Evolutionary conservation across 2,329 filamentous ascomycete species (phyloP).

Genomic region (Fusarium setosum): DNA sequence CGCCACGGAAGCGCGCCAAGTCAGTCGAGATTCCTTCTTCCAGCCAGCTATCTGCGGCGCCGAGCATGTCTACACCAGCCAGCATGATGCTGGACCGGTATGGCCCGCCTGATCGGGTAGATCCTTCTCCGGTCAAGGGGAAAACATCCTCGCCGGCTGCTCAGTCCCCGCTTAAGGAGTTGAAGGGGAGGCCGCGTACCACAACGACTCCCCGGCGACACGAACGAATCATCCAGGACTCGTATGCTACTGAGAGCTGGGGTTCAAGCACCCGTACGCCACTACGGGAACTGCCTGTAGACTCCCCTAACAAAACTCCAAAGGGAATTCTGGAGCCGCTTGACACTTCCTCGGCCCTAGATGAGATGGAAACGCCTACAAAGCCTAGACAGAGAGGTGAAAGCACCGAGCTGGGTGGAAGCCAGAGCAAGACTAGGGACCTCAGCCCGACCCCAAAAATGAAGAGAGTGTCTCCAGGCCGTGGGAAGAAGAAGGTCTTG

Average conservation of each 20-base stretch:
- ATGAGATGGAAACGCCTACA: constrained; percentile 40
- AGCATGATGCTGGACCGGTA: constrained; percentile 55
- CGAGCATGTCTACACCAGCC: constrained; percentile 53
- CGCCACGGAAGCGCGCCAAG: constrained; percentile 48
- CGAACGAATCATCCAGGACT: constrained; percentile 58
- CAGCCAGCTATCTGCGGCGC: constrained; percentile 49
- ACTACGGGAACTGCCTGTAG: constrained; percentile 23
- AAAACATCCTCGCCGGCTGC: constrained; percentile 44
- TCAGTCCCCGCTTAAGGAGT: constrained; percentile 34
- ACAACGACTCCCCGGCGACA: constrained; percentile 28
- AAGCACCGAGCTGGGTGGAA: constrained; percentile 37
- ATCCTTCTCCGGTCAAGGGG: constrained; percentile 53
- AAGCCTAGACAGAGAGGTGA: constrained; percentile 29
- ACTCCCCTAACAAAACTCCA: constrained; percentile 24
- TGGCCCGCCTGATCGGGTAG: constrained; percentile 44
- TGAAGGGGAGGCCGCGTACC: constrained; percentile 36
- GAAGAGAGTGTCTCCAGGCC: constrained; percentile 33
- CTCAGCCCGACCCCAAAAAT: constrained; percentile 35
- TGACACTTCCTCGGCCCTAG: constrained; percentile 36
- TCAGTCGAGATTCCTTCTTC: constrained; percentile 59
- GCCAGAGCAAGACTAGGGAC: constrained; percentile 10
- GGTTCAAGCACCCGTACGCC: constrained; percentile 39
- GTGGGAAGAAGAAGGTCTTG: constrained; percentile 27
- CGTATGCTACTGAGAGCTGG: constrained; percentile 54
- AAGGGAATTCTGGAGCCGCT: constrained; percentile 18